Conservation (phyloP, 116 monocot genomes). For the Zostera marina region DNA sequence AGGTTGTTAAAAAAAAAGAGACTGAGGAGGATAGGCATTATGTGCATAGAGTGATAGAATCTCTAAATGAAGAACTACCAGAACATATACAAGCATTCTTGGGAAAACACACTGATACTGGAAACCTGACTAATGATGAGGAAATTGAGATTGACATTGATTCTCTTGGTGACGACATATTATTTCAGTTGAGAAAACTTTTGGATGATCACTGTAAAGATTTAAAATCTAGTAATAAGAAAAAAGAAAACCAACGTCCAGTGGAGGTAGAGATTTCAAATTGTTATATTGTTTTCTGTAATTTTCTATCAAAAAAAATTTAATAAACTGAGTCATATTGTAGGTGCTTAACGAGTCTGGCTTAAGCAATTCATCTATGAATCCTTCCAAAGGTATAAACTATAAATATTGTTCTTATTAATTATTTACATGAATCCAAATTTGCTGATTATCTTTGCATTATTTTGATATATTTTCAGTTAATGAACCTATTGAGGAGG, state of each 20-base stretch:
- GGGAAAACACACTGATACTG: conserved; percentile 21
- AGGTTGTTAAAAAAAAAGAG: conserved; percentile 25
- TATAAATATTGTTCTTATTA: conserved; percentile 2
- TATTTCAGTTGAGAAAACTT: conserved; percentile 51
- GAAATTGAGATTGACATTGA: conserved; percentile 74
- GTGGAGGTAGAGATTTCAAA: conserved; percentile 31
- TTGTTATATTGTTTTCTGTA: too few species aligned
- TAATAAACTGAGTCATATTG: neutral
- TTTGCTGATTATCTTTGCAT: neutral
- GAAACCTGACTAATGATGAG: conserved; percentile 31
- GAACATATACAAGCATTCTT: conserved; percentile 46
- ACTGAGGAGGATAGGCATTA: conserved; percentile 41
- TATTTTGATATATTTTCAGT: conserved; percentile 15
- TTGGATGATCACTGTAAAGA: conserved; percentile 35
- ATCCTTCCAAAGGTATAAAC: conserved; percentile 40
- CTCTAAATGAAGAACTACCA: conserved; percentile 41
- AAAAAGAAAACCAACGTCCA: conserved; percentile 29
- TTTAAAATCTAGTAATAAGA: conserved; percentile 9
- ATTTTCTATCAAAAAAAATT: too few species aligned
- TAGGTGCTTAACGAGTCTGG: conserved; percentile 61
- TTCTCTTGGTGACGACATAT: conserved; percentile 33
- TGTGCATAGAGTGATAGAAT: conserved; percentile 27
- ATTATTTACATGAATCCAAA: neutral
- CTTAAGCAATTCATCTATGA: conserved; percentile 50
- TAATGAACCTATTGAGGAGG: conserved; percentile 54